phyloP scores from a whole-genome alignment of 768 basidiomycete species.

The Hydnomerulius pinastri region DNA sequence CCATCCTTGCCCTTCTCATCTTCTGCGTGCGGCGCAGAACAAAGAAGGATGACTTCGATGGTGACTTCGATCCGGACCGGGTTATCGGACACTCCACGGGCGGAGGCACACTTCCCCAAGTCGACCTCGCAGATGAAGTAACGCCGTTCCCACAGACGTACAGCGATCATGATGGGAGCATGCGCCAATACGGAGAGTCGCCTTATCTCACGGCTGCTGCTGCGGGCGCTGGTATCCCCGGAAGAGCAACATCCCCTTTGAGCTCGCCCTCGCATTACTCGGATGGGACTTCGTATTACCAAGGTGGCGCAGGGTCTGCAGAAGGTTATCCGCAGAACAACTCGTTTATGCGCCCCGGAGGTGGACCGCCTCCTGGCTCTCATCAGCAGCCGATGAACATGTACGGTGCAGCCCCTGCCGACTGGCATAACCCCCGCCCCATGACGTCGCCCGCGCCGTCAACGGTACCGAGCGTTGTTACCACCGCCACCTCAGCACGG shows the following conservation, averaged over 20 bases:
- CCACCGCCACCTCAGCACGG: conserved; percentile 11
- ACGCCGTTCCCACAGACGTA: conserved; percentile 20
- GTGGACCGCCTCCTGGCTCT: not conserved
- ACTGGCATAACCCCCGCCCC: conserved; percentile 22
- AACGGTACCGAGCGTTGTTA: conserved; percentile 17
- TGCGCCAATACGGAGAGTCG: conserved; percentile 25
- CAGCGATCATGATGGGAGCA: conserved; percentile 12
- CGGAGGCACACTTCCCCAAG: conserved; percentile 26
- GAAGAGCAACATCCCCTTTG: not conserved
- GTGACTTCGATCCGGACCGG: conserved; percentile 51
- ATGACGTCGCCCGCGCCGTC: conserved; percentile 24
- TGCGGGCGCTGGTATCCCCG: not conserved
- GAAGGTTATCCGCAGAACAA: conserved; percentile 12
- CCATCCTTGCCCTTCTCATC: conserved; percentile 27
- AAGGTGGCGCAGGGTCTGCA: not conserved
- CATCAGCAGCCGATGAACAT: conserved; percentile 7
- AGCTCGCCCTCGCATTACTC: conserved; percentile 12
- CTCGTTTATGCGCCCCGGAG: conserved; percentile 1
- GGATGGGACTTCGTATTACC: conserved; percentile 11
- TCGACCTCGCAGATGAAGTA: conserved; percentile 33
- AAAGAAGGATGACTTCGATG: conserved; percentile 45
- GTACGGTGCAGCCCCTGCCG: conserved; percentile 14
- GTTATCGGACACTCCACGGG: conserved; percentile 32
- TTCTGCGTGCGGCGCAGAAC: conserved; percentile 29
- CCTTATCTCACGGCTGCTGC: conserved; percentile 8